Evolutionary conservation across 2,329 filamentous ascomycete species (phyloP), one percentile per base, ranked within the genome.

Genomic region (Arthrobotrys sinensis): DNA sequence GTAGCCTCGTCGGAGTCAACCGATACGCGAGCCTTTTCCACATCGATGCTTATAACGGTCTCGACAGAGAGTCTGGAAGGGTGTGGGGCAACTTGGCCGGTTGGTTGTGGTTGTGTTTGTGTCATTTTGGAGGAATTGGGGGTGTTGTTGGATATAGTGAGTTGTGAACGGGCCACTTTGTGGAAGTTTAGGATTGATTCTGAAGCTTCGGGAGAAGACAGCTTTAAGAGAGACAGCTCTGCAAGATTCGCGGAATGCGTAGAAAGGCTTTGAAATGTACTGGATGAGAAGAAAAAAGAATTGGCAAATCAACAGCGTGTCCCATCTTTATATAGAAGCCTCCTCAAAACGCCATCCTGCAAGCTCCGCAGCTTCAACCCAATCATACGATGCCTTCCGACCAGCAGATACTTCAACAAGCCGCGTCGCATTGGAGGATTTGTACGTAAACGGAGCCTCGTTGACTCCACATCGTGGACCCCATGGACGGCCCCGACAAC

Each of bases 1-100:
- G 75, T 78, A 4, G 67, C 52, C 11, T 46, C 62, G 36, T 78
- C 75, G 10, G 75, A 78, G 32, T 72, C 60, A 12, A 50, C 12
- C 1, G 60, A 71, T 6, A 46, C 7, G 24, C 62, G 52, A 6
- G 40, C 36, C 28, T 78, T 78, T 55, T 78, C 75, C 1, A 78
- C 43, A n/a, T 78, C 75, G 40, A 78, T 7, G 14, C 52, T 78
- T 8, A 28, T n/a, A 4, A 3, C 36, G n/a, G 62, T 55, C 8
- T 78, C 67, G 34, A 67, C 32, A 0, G 73, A 71, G 14, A 38
- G 48, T 48, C 62, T 48, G 32, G 67, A 21, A 4, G 67, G 46
- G 43, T 66, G 50, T 32, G 69, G 40, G 46, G 69, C 24, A 19
- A 43, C 43, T 76, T 52, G 14, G 21, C 14, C 24, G 11, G 19